These are phyloP conservation scores for Paraphoma sp. DNA, from an alignment of 2,329 filamentous ascomycete species.

Conservation along the genomic window DNA sequence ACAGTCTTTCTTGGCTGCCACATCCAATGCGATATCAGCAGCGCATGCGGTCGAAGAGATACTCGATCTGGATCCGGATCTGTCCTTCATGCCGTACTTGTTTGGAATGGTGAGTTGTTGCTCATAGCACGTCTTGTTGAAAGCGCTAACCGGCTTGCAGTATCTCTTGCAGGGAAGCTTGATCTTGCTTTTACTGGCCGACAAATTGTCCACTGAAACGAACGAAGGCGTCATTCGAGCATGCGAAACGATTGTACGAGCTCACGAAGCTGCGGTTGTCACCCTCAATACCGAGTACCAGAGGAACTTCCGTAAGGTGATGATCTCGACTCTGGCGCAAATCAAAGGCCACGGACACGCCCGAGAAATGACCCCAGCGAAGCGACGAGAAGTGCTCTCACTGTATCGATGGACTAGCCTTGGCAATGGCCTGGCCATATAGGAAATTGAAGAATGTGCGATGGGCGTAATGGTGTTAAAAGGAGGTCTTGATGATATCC, in stretches of 20 bases:
- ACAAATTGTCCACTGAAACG: slow-evolving; percentile 85
- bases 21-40: slow-evolving; percentile 85
- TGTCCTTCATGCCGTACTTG: slow-evolving; percentile 97
- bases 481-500: neutral
- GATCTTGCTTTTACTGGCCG: slow-evolving; percentile 82
- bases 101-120: slow-evolving; percentile 73
- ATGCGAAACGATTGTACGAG: slow-evolving; percentile 90
- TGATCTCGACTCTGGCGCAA: slow-evolving; percentile 51
- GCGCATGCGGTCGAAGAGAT: slow-evolving; percentile 87
- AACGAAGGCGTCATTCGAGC: slow-evolving; percentile 84
- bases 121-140: neutral
- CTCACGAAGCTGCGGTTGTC: slow-evolving; percentile 93
- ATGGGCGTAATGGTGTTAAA: neutral
- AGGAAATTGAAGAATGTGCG: neutral
- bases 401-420: slow-evolving; percentile 60
- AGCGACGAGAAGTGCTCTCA: slow-evolving; percentile 58
- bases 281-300: slow-evolving; percentile 94
- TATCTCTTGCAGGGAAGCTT: slow-evolving; percentile 91
- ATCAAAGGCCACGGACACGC: slow-evolving; percentile 46
- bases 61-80: slow-evolving; percentile 85
- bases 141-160: slow-evolving; percentile 18
- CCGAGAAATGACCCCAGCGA: slow-evolving; percentile 46
- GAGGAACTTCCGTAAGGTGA: slow-evolving; percentile 63
- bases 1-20: slow-evolving; percentile 83
- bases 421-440: slow-evolving; percentile 49